Conservation (phyloP, 2,329 filamentous ascomycete genomes). For the Ascochyta fabae region DNA sequence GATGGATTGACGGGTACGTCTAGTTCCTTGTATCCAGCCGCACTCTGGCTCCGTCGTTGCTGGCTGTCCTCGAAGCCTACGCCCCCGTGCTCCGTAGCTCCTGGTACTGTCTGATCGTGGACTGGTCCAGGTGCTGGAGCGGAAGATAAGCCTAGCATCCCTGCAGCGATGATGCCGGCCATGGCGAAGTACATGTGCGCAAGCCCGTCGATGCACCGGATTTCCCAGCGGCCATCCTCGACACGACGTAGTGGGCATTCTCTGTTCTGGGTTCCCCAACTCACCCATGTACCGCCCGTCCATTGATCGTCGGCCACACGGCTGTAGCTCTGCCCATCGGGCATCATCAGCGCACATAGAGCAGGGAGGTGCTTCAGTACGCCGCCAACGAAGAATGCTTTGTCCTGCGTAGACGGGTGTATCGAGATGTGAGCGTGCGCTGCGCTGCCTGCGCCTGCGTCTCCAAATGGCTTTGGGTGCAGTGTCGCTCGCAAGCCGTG, state of each 20-base stretch:
- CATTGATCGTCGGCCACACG: conserved; percentile 72
- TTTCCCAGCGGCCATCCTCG: conserved; percentile 73
- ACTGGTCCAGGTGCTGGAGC: background rate
- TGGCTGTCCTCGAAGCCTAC: background rate
- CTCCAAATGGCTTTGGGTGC: conserved; percentile 70
- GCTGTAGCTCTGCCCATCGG: conserved; percentile 71
- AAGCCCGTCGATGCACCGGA: conserved; percentile 78
- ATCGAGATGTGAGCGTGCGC: conserved; percentile 75
- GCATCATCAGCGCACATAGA: conserved; percentile 73
- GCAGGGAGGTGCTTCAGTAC: conserved; percentile 70
- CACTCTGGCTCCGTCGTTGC: conserved; percentile 28
- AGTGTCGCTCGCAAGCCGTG: conserved; percentile 72
- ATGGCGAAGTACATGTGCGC: conserved; percentile 79
- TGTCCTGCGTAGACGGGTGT: conserved; percentile 60
- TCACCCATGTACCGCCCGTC: conserved; percentile 79
- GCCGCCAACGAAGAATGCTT: conserved; percentile 72
- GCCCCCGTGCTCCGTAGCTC: conserved; percentile 7
- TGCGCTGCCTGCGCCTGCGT: conserved; percentile 64
- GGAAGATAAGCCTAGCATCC: conserved; percentile 61
- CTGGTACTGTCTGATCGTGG: background rate
- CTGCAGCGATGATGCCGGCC: conserved; percentile 66
- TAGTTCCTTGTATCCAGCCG: conserved; percentile 62
- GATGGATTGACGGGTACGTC: conserved; percentile 49
- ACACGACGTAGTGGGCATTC: conserved; percentile 76
- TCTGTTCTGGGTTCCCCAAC: conserved; percentile 83